phyloP scores from a whole-genome alignment of 2,329 filamentous ascomycete species.

The Aciculosporium take region DNA sequence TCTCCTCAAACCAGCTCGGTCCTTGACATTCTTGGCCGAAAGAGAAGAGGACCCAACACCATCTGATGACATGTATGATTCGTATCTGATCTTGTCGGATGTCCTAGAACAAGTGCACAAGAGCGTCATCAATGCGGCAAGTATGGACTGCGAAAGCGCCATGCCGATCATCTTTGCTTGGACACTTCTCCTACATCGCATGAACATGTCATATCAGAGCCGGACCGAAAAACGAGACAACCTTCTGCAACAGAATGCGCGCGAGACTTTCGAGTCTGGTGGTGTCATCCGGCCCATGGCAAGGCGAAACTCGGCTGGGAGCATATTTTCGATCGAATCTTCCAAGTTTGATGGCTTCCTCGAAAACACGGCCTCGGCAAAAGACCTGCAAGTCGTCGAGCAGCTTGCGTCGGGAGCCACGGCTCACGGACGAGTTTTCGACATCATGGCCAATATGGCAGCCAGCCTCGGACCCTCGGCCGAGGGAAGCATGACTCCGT shows the following conservation, averaged over 20 bases:
- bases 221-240: conserved; percentile 47
- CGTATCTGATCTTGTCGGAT: conserved; percentile 55
- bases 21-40: conserved; percentile 30
- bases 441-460: conserved; percentile 38
- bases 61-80: conserved; percentile 25
- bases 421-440: conserved; percentile 36
- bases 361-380: conserved; percentile 32
- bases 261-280: conserved; percentile 40
- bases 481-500: conserved; percentile 33
- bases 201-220: conserved; percentile 48
- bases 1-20: conserved; percentile 51
- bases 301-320: conserved; percentile 45
- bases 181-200: conserved; percentile 59
- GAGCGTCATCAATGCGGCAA: conserved; percentile 48
- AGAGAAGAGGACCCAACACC: conserved; percentile 23
- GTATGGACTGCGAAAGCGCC: conserved; percentile 43
- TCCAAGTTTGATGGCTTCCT: conserved; percentile 45
- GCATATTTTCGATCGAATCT: conserved; percentile 47
- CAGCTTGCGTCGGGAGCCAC: conserved; percentile 35
- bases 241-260: conserved; percentile 42
- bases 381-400: conserved; percentile 37
- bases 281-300: conserved; percentile 25
- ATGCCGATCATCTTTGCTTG: conserved; percentile 68
- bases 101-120: conserved; percentile 61
- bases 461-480: conserved; percentile 29